phyloP scores from a whole-genome alignment of 768 basidiomycete genomes.

The Naganishia friedmannii region DNA sequence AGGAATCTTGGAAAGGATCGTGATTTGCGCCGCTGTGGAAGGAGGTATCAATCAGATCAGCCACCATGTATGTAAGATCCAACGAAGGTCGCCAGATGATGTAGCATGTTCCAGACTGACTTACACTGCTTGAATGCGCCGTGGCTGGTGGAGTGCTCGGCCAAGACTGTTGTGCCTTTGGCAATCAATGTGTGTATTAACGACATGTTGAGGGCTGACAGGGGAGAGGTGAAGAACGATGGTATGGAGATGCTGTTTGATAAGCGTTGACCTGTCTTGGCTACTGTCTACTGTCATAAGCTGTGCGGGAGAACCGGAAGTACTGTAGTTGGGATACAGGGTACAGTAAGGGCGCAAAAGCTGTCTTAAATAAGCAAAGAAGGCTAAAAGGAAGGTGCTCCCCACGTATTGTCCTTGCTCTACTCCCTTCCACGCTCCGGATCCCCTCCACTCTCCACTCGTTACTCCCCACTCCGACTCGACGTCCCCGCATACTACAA shows the following conservation, averaged over 20 bases:
- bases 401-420: neutral
- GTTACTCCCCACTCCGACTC: no score
- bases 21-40: conserved; percentile 53
- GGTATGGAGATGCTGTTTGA: no score
- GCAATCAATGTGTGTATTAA: conserved; percentile 80
- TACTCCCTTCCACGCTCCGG: no score
- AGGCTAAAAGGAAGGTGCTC: neutral
- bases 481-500: no score
- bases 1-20: conserved; percentile 90
- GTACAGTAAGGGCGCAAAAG: no score
- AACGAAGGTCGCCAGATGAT: neutral
- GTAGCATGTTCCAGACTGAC: conserved; percentile 27
- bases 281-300: no score
- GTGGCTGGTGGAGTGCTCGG: conserved; percentile 75
- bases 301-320: no score
- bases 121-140: conserved; percentile 85
- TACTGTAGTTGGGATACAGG: no score
- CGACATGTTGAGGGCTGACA: conserved; percentile 53
- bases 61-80: neutral
- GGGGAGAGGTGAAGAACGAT: no score
- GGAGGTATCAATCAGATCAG: neutral
- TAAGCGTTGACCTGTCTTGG: no score
- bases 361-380: no score
- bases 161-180: conserved; percentile 73
- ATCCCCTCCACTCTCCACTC: no score